Evolutionary conservation across 2,329 filamentous ascomycete species (phyloP).

Genomic region (Cladobotryum mycophilum): DNA sequence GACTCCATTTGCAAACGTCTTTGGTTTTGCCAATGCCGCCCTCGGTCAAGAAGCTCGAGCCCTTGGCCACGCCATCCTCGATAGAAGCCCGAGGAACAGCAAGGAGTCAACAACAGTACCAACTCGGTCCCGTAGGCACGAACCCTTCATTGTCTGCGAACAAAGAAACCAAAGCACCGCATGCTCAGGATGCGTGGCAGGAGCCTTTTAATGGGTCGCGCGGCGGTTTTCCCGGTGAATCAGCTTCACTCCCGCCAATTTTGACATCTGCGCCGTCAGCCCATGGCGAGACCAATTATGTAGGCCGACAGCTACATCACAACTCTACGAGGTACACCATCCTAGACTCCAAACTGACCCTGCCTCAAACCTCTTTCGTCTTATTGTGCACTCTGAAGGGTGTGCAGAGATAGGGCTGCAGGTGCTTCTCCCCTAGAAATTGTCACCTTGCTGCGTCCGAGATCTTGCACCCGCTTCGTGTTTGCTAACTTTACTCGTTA

Average conservation of each 20-base stretch:
- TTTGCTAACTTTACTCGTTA: not conserved
- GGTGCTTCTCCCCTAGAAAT: no score
- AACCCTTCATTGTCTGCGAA: not conserved
- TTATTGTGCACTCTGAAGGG: no score
- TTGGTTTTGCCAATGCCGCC: constrained; percentile 1
- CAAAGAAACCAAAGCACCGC: not conserved
- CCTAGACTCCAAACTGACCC: not conserved
- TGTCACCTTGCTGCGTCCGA: no score
- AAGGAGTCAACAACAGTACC: not conserved
- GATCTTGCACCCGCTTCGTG: not conserved
- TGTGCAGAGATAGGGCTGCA: no score
- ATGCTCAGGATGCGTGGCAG: not conserved
- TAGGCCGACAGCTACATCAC: not conserved
- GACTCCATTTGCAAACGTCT: no score
- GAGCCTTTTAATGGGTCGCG: not conserved
- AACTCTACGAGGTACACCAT: not conserved
- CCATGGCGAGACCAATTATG: no score
- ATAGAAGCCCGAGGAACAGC: not conserved
- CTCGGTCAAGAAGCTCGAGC: not conserved
- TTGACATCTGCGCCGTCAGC: not conserved
- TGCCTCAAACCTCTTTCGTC: not conserved
- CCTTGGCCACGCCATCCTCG: not conserved
- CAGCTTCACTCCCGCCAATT: not conserved
- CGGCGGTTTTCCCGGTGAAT: not conserved
- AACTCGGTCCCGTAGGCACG: no score